A percentile compares a stretch with the other conserved stretches of the same genome.
phyloP scores from a whole-genome alignment of 2,329 filamentous ascomycete genomes.

The Chlorencoelia australis region DNA sequence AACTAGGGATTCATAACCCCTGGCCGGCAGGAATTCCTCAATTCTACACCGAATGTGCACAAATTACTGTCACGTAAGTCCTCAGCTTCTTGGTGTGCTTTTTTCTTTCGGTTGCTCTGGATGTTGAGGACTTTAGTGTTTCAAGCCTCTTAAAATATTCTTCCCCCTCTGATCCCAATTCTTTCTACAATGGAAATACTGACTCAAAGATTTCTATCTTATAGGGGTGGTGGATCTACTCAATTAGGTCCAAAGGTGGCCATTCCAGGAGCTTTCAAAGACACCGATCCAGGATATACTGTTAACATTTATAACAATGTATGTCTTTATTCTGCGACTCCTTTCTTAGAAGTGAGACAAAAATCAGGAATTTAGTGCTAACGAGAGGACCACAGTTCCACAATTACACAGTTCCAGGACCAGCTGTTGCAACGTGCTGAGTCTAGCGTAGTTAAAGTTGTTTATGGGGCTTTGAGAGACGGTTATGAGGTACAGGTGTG shows the following conservation, averaged over 20 bases:
- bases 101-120: slow-evolving; percentile 22
- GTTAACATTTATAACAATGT: slow-evolving; percentile 9
- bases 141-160: slow-evolving; percentile 17
- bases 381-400: slow-evolving; percentile 2
- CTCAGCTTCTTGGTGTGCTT: no score
- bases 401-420: slow-evolving; percentile 13
- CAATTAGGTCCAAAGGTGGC: slow-evolving; percentile 16
- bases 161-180: not conserved
- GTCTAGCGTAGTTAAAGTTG: no score
- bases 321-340: not conserved
- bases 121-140: slow-evolving; percentile 18
- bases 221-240: slow-evolving; percentile 13
- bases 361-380: not conserved
- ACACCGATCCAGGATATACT: slow-evolving; percentile 10
- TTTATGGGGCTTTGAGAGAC: no score
- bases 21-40: slow-evolving; percentile 19
- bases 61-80: slow-evolving; percentile 21
- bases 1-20: slow-evolving; percentile 23
- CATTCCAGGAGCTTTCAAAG: slow-evolving; percentile 18
- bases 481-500: no score
- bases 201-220: no score
- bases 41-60: slow-evolving; percentile 24
- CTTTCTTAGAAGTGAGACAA: no score
- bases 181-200: not conserved
- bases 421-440: slow-evolving; percentile 8